phyloP scores from a whole-genome alignment of 176 grass and related monocot species.

The Themeda triandra region DNA sequence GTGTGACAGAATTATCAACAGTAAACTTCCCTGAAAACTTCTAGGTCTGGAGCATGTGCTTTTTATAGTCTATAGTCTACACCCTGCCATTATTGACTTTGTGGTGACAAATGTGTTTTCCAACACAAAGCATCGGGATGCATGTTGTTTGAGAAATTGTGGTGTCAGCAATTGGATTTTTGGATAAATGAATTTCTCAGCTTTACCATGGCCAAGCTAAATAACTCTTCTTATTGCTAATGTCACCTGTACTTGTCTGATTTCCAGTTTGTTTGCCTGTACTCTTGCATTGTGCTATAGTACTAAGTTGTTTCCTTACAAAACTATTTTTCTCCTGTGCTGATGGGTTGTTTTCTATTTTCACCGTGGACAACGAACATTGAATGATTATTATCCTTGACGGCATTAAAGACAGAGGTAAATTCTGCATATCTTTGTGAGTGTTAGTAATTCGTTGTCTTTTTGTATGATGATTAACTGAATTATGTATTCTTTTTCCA shows the following conservation, averaged over 20 bases:
- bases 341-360: conserved; percentile 18
- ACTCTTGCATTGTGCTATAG: neutral
- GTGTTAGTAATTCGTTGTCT: neutral
- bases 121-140: neutral
- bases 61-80: neutral
- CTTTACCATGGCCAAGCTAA: neutral
- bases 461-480: conserved; percentile 2
- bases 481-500: neutral
- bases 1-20: neutral
- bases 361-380: conserved; percentile 16
- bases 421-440: neutral
- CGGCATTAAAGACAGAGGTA: conserved; percentile 50
- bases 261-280: neutral
- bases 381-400: neutral
- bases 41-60: neutral
- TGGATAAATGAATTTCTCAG: neutral
- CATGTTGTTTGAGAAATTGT: neutral
- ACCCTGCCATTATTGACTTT: neutral
- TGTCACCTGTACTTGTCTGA: neutral
- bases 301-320: neutral
- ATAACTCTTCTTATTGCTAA: neutral
- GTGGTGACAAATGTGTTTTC: neutral
- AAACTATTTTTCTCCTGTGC: conserved; percentile 18
- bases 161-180: neutral
- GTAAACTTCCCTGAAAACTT: neutral